Evolutionary conservation across 306 rosid species (phyloP).

Genomic region (Nissolia schottii): DNA sequence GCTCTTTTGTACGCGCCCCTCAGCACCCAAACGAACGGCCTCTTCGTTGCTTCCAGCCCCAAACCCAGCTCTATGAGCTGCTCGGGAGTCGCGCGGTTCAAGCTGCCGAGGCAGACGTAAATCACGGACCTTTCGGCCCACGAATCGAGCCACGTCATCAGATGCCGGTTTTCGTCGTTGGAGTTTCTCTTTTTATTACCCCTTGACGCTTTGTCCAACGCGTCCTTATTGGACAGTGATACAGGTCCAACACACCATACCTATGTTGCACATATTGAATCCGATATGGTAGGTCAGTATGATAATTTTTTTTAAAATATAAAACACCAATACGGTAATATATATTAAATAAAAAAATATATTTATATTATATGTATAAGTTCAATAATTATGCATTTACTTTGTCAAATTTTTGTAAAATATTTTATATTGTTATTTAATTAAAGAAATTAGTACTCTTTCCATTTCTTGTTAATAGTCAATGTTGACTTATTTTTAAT

Average conservation of each 20-base stretch:
- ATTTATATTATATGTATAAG: too few species aligned
- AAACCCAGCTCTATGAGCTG: conserved; percentile 50
- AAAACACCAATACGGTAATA: too few species aligned
- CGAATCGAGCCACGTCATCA: conserved; percentile 50
- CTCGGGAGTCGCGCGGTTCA: conserved; percentile 23
- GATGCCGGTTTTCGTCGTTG: conserved; percentile 20
- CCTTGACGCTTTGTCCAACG: conserved; percentile 34
- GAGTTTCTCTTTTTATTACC: conserved; percentile 37
- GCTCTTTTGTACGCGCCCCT: conserved; percentile 31
- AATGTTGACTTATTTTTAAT: too few species aligned
- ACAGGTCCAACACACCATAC: conserved; percentile 57
- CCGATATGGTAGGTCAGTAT: too few species aligned
- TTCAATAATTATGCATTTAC: too few species aligned
- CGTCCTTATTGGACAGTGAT: conserved; percentile 26
- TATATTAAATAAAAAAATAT: too few species aligned
- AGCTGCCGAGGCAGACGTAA: conserved; percentile 61
- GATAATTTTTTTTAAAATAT: too few species aligned
- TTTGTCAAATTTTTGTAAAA: too few species aligned
- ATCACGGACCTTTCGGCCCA: conserved; percentile 37
- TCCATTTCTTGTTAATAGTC: too few species aligned
- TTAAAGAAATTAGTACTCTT: too few species aligned
- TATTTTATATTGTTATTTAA: too few species aligned
- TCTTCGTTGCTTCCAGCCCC: conserved; percentile 52
- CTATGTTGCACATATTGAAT: too few species aligned
- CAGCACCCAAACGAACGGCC: conserved; percentile 59